These are phyloP conservation scores for Sergeia podlipaevii DNA, from an alignment of 208 protist species.

Conservation along the genomic window DNA sequence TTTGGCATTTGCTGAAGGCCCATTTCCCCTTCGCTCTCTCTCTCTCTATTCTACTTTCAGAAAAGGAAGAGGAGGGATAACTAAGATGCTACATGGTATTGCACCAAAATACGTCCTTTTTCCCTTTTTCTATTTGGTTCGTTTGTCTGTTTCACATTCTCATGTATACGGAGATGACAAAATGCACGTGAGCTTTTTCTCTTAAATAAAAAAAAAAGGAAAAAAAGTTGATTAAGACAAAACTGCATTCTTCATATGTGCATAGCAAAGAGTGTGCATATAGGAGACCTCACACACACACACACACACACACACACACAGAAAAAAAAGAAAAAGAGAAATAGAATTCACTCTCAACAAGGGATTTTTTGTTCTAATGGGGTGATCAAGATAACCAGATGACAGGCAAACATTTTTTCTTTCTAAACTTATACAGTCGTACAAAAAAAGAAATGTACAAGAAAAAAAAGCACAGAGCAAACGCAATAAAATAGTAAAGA, in stretches of 20 bases:
- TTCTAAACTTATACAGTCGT: constrained; percentile 1
- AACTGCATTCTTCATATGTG: constrained; percentile 3
- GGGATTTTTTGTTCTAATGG: constrained; percentile 11
- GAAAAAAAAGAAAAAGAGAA: constrained; percentile 6
- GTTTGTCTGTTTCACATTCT: too few species aligned
- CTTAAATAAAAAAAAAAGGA: background rate
- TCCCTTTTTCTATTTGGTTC: too few species aligned
- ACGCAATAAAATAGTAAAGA: background rate
- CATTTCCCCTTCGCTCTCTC: too few species aligned
- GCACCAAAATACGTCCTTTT: too few species aligned
- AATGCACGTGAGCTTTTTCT: too few species aligned
- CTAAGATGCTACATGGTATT: too few species aligned
- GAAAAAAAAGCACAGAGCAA: constrained; percentile 2
- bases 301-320: background rate
- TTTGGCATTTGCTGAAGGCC: too few species aligned
- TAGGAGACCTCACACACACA: background rate
- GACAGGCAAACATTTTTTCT: background rate
- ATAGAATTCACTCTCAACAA: background rate
- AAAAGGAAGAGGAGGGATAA: too few species aligned
- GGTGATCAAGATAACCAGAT: background rate
- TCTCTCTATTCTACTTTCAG: too few species aligned
- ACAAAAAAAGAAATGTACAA: constrained; percentile 4
- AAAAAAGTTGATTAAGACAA: constrained; percentile 8
- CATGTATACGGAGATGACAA: too few species aligned
- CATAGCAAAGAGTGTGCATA: too few species aligned